Percentiles rank a stretch among this genome's conserved stretches.
These are phyloP conservation scores for Raphanus sativus DNA, from an alignment of 345 rosid genomes.

Conservation along the genomic window DNA sequence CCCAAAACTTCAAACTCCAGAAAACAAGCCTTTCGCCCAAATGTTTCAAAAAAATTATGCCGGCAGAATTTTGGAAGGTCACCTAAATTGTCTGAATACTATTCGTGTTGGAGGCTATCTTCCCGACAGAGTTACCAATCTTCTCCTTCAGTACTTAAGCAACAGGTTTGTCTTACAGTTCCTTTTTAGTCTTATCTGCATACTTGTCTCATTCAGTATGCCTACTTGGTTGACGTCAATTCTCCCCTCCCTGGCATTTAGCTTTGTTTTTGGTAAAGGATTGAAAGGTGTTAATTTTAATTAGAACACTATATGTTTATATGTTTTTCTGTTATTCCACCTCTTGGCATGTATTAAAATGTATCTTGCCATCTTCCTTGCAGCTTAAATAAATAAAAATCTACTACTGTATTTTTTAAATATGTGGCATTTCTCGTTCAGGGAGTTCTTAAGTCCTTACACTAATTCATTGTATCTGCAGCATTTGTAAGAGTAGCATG, in stretches of 20 bases:
- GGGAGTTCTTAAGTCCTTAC: neutral
- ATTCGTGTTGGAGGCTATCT: neutral
- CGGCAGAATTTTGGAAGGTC: neutral
- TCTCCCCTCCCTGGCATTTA: neutral
- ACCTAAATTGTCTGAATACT: neutral
- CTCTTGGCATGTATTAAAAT: neutral
- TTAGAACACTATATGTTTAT: neutral
- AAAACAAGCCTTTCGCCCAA: neutral
- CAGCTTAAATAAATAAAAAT: neutral
- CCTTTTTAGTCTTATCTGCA: neutral
- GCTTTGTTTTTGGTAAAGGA: neutral
- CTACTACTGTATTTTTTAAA: neutral
- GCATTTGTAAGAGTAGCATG: neutral
- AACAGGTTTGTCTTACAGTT: neutral
- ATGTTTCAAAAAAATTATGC: neutral
- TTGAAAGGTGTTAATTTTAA: neutral
- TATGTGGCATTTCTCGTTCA: neutral
- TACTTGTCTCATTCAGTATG: neutral
- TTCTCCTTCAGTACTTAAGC: neutral
- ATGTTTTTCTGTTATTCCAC: neutral
- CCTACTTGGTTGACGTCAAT: neutral
- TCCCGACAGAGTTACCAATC: conserved; percentile 1
- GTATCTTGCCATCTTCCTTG: neutral
- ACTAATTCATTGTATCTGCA: neutral
- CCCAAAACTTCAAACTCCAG: neutral